Conservation (phyloP, 2,329 filamentous ascomycete species). For the Epichloe hybrida region DNA sequence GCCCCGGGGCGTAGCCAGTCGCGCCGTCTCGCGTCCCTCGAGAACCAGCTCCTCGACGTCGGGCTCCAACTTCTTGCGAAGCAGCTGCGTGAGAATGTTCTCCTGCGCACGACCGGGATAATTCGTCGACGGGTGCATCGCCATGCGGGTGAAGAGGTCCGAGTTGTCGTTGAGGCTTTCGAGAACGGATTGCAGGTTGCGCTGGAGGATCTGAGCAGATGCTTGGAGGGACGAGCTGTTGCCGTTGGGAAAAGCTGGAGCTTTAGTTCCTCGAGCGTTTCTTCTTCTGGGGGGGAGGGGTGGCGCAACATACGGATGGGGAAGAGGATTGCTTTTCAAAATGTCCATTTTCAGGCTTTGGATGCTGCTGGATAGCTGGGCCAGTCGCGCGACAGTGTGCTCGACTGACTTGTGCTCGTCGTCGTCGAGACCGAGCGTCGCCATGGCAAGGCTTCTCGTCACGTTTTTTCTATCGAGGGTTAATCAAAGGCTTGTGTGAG, state of each 20-base stretch:
- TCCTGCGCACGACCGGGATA: slow-evolving; percentile 60
- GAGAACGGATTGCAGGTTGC: slow-evolving; percentile 54
- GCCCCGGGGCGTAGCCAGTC: slow-evolving; percentile 29
- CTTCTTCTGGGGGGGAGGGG: not conserved
- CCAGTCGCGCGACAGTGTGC: slow-evolving; percentile 53
- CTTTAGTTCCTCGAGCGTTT: not conserved
- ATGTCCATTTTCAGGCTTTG: slow-evolving; percentile 49
- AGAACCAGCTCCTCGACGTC: slow-evolving; percentile 61
- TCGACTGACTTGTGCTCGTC: slow-evolving; percentile 58
- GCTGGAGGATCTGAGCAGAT: slow-evolving; percentile 57
- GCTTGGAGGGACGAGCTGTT: slow-evolving; percentile 59
- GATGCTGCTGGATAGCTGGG: slow-evolving; percentile 56
- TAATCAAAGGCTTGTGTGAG: too few species aligned
- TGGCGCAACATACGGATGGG: slow-evolving; percentile 40
- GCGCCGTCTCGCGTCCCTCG: slow-evolving; percentile 39
- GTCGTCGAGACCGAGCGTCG: slow-evolving; percentile 34
- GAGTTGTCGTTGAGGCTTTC: slow-evolving; percentile 51
- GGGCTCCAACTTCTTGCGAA: slow-evolving; percentile 76
- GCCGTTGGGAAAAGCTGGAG: not conserved
- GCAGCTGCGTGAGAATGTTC: slow-evolving; percentile 50
- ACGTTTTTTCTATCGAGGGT: too few species aligned
- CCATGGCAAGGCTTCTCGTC: slow-evolving; percentile 15
- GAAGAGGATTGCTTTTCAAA: slow-evolving; percentile 49
- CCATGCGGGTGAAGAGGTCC: slow-evolving; percentile 54
- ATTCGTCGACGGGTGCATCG: slow-evolving; percentile 62